Evolutionary conservation across 768 basidiomycete genomes (phyloP).

Genomic region (Agrocybe praecox): DNA sequence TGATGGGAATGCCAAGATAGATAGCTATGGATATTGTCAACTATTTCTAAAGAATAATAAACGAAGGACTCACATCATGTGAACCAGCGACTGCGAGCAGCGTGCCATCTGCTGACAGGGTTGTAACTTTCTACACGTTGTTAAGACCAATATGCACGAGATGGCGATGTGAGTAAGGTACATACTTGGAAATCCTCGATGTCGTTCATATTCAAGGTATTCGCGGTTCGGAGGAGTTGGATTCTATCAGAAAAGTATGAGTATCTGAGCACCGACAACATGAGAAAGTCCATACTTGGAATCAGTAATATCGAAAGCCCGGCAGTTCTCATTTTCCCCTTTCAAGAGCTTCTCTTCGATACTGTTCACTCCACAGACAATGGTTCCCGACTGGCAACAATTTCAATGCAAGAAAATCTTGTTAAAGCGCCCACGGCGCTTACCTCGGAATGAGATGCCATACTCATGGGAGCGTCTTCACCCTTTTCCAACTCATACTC

Average conservation of each 20-base stretch:
- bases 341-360: constrained; percentile 57
- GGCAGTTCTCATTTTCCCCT: constrained; percentile 84
- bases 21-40: constrained; percentile 42
- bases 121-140: constrained; percentile 79
- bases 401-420: not conserved
- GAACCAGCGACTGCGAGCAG: constrained; percentile 75
- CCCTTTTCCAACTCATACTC: constrained; percentile 78
- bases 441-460: constrained; percentile 71
- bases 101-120: constrained; percentile 69
- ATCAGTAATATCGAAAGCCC: constrained; percentile 62
- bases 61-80: constrained; percentile 53
- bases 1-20: constrained; percentile 66
- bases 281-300: constrained; percentile 51
- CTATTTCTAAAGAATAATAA: constrained; percentile 8
- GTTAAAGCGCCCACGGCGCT: constrained; percentile 10
- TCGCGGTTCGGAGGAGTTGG: constrained; percentile 45
- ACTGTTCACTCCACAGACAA: constrained; percentile 91
- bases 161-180: not conserved
- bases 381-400: constrained; percentile 39
- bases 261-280: not conserved
- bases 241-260: constrained; percentile 46
- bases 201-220: constrained; percentile 64
- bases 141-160: constrained; percentile 13
- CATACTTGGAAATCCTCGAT: constrained; percentile 85
- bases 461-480: constrained; percentile 98